Conservation (phyloP, 257 asterid genomes). For the Linderniella brevidens region DNA sequence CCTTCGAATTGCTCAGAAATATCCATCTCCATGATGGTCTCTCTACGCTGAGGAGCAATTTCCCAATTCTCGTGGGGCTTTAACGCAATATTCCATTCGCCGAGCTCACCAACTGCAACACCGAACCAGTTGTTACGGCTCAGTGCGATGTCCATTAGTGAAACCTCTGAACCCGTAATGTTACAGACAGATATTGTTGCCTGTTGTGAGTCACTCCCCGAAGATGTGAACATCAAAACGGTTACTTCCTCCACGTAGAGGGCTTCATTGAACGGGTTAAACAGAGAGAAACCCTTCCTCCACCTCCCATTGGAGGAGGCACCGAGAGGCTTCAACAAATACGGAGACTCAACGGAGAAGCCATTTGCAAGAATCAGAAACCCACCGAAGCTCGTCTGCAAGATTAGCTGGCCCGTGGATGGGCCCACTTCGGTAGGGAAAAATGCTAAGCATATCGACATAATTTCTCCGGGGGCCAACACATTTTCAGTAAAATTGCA, state of each 20-base stretch:
- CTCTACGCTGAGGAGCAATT: conserved; percentile 43
- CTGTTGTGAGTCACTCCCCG: conserved; percentile 26
- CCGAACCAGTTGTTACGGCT: conserved; percentile 32
- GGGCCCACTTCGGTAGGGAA: conserved; percentile 43
- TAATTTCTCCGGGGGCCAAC: conserved; percentile 62
- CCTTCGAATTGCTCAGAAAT: conserved; percentile 41
- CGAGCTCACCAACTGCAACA: conserved; percentile 26
- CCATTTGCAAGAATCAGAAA: conserved; percentile 71
- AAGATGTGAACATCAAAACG: conserved; percentile 54
- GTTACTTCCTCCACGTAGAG: conserved; percentile 59
- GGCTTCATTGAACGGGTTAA: conserved; percentile 63
- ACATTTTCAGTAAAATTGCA: conserved; percentile 47
- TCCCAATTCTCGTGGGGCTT: conserved; percentile 65
- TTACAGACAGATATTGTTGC: conserved; percentile 35
- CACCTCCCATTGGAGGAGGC: conserved; percentile 50
- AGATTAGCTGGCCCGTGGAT: conserved; percentile 47
- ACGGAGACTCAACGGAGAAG: conserved; percentile 58
- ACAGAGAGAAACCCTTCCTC: conserved; percentile 59
- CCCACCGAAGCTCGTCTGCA: conserved; percentile 84
- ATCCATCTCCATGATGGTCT: conserved; percentile 47
- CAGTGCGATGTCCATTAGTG: conserved; percentile 14
- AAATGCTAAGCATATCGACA: conserved; percentile 49
- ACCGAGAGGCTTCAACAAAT: conserved; percentile 29
- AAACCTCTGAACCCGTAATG: conserved; percentile 14
- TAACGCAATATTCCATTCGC: conserved; percentile 29